phyloP scores from a whole-genome alignment of 192 early-diverging fungal species.

The Coemansia interrupta region DNA sequence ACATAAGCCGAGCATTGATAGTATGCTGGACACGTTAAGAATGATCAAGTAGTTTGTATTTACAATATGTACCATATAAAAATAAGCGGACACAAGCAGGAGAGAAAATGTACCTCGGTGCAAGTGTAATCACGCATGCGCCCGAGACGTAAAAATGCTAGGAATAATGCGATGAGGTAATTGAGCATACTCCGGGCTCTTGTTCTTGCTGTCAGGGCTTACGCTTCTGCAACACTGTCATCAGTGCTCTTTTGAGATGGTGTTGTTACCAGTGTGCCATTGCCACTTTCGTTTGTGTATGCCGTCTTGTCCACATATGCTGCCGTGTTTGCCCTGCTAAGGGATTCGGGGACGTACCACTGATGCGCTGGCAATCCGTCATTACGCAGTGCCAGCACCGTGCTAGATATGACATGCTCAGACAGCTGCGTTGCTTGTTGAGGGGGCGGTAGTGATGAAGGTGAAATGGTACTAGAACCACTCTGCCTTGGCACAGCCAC shows the following conservation, averaged over 20 bases:
- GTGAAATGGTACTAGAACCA: background rate
- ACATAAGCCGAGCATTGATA: background rate
- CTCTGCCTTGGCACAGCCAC: constrained; percentile 23
- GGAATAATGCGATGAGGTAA: too few relatives aligned
- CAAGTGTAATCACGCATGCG: background rate
- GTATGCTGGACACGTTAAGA: background rate
- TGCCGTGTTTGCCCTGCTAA: constrained; percentile 1
- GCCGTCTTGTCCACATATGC: background rate
- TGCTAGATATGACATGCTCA: constrained; percentile 13
- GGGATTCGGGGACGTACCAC: constrained; percentile 36
- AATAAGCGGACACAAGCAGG: too few relatives aligned
- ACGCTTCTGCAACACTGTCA: background rate
- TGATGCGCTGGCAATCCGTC: constrained; percentile 35
- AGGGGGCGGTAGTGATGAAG: background rate
- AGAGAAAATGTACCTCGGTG: too few relatives aligned
- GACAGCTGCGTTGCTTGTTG: background rate
- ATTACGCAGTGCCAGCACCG: constrained; percentile 31
- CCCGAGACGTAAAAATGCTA: too few relatives aligned
- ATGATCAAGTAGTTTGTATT: background rate
- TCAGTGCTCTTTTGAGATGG: background rate
- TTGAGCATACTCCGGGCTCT: background rate
- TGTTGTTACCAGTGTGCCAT: constrained; percentile 4
- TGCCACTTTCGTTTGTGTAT: background rate
- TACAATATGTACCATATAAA: too few relatives aligned
- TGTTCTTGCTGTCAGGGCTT: background rate